These are phyloP conservation scores for Daphne laureola DNA, from an alignment of 441 rosid genomes.

Conservation along the genomic window DNA sequence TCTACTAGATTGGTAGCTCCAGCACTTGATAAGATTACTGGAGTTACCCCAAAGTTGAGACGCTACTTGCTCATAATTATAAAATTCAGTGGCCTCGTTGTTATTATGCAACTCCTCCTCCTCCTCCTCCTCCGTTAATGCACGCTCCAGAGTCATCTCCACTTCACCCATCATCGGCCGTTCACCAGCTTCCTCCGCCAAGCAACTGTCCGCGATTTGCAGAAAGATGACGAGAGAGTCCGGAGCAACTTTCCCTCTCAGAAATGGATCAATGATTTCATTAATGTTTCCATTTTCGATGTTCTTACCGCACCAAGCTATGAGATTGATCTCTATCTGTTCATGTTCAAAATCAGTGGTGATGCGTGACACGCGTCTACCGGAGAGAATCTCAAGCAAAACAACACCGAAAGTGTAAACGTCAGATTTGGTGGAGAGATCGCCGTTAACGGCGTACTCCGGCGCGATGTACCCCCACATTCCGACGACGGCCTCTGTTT, in stretches of 20 bases:
- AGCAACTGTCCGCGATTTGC: constrained; percentile 8
- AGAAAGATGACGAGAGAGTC: background rate
- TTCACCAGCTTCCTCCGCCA: background rate
- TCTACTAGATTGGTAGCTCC: too few species aligned
- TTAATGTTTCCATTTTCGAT: background rate
- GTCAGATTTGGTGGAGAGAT: background rate
- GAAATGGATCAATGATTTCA: constrained; percentile 1
- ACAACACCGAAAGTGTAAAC: constrained; percentile 7
- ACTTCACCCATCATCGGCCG: constrained; percentile 7
- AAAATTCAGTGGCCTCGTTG: too few species aligned
- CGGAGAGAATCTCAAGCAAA: constrained; percentile 3
- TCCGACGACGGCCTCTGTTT: background rate
- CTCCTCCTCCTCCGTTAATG: too few species aligned
- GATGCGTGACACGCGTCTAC: background rate
- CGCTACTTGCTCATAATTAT: too few species aligned
- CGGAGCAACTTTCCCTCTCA: background rate
- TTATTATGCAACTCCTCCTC: too few species aligned
- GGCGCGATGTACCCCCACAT: background rate
- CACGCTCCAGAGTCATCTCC: constrained; percentile 5
- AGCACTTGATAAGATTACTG: too few species aligned
- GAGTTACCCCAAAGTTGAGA: too few species aligned
- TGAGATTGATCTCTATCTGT: too few species aligned
- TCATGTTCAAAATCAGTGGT: background rate
- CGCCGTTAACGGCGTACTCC: background rate
- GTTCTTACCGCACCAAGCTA: background rate